phyloP scores from a whole-genome alignment of 2,329 filamentous ascomycete species.

The Alternaria metachromatica region DNA sequence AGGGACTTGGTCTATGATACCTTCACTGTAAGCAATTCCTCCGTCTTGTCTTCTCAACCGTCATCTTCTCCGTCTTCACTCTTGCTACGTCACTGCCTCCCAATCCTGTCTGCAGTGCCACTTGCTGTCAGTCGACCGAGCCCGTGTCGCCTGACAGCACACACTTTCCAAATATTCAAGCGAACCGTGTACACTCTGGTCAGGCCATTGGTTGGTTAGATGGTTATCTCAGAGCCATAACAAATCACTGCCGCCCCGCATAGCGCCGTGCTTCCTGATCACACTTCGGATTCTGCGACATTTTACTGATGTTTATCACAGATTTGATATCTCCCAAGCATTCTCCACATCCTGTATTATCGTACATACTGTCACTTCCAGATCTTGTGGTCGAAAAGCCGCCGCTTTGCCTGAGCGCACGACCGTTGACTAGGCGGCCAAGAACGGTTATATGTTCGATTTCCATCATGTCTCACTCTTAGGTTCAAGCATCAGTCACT shows the following conservation, averaged over 20 bases:
- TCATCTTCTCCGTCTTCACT: neutral
- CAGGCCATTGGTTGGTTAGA: neutral
- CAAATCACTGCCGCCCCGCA: neutral
- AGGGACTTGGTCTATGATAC: neutral
- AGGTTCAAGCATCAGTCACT: neutral
- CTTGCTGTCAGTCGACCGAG: neutral
- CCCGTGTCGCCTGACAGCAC: neutral
- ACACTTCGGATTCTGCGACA: neutral
- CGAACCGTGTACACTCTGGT: neutral
- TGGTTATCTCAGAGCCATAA: neutral
- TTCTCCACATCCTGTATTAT: neutral
- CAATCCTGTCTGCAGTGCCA: neutral
- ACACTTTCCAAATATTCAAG: neutral
- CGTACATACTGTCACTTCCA: neutral
- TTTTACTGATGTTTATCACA: neutral
- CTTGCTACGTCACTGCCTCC: constrained; percentile 11
- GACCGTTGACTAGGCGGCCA: neutral
- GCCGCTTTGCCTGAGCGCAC: neutral
- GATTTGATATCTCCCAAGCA: neutral
- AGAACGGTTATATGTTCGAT: neutral
- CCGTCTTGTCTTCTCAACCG: neutral
- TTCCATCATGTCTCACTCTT: neutral
- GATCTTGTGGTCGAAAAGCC: neutral
- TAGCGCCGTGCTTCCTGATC: neutral
- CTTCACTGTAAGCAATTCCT: neutral